Base-by-base conservation (phyloP, 768 basidiomycete species). In the Clitopilus hobsonii region DNA sequence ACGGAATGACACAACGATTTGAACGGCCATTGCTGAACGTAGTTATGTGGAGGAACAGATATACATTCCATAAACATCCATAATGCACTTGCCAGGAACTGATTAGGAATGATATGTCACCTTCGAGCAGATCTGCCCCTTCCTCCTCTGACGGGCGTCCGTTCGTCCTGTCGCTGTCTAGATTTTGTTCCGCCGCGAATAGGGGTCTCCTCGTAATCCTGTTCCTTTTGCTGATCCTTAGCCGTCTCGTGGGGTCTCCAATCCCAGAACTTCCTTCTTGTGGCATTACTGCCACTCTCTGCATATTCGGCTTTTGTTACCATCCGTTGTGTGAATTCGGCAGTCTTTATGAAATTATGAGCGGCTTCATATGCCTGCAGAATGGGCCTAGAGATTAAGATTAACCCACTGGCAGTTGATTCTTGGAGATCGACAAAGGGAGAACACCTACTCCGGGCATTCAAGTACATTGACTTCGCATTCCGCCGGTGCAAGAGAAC, bases 251-350 rank as follows among this genome's bases (percentile, higher is more conserved):
- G 68, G 28, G 65, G 65, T 62, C 79, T 81, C 85, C 84, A 84
- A 56, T 83, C 81, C 23, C 69, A 74, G 70, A 94, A 91, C 65
- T 89, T 91, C 55, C 86, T 77, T 59, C 91, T 80, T 56, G 83
- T 83, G 54, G 88, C 87, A 56, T 75, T 81, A 60, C 84, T 88
- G 29, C 94, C 94, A 57, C 79, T 80, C 71, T 98, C 94, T 49
- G 82, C 73, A 70, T 96, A 98, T 67, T 98, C 94, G 49, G 81
- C 83, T 41, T 88, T 75, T 3, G 91, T 91, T 58, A 93, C 82
- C 26, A 82, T 77, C 18, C 74, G 71, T 27, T 74, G 69, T 0
- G 72, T 51, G 60, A 88, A 86, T 36, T 74, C 73, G 23, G 82
- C 71, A 18, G 74, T 72, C 51, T 69, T 74, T 23, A 83, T 81